phyloP scores from a whole-genome alignment of 108 stramenopile species.

The Cyclotella distinguenda region DNA sequence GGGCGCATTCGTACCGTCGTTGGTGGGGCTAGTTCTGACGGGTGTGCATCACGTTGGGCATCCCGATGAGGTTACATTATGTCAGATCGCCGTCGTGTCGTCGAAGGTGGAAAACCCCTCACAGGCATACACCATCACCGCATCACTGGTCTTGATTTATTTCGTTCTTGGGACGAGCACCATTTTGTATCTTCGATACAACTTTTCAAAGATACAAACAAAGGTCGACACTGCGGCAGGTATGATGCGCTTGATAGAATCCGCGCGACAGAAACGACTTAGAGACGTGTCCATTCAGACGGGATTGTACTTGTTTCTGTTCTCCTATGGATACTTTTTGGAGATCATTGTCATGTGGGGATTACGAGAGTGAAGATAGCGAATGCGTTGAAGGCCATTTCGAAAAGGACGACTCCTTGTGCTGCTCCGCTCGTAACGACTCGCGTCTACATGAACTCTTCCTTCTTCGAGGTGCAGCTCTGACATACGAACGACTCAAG shows the following conservation, averaged over 20 bases:
- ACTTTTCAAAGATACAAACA: slow-evolving; percentile 21
- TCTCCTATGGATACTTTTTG: slow-evolving; percentile 10
- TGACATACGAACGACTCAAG: slow-evolving; percentile 29
- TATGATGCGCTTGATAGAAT: slow-evolving; percentile 13
- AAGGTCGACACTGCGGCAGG: slow-evolving; percentile 13
- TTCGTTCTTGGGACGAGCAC: neutral
- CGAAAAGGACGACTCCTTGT: neutral
- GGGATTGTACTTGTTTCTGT: neutral
- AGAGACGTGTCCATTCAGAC: slow-evolving; percentile 18
- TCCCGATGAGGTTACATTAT: neutral
- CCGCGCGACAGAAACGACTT: slow-evolving; percentile 1
- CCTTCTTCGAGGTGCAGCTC: slow-evolving; percentile 14
- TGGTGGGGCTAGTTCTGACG: neutral
- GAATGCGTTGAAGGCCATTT: slow-evolving; percentile 1
- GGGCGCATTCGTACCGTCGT: neutral
- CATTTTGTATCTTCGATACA: slow-evolving; percentile 7
- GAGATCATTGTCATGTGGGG: too few relatives aligned
- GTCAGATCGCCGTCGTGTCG: neutral
- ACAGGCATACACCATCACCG: neutral
- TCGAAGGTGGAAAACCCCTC: neutral
- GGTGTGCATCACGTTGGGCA: neutral
- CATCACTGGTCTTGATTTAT: neutral
- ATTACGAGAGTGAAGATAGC: slow-evolving; percentile 13
- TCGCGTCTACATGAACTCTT: slow-evolving; percentile 26
- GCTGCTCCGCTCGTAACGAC: neutral